A percentile compares a stretch with the other conserved stretches of the same genome.
These are phyloP conservation scores for Kluyveromyces starmeri DNA, from an alignment of 805 yeast species.

Conservation along the genomic window DNA sequence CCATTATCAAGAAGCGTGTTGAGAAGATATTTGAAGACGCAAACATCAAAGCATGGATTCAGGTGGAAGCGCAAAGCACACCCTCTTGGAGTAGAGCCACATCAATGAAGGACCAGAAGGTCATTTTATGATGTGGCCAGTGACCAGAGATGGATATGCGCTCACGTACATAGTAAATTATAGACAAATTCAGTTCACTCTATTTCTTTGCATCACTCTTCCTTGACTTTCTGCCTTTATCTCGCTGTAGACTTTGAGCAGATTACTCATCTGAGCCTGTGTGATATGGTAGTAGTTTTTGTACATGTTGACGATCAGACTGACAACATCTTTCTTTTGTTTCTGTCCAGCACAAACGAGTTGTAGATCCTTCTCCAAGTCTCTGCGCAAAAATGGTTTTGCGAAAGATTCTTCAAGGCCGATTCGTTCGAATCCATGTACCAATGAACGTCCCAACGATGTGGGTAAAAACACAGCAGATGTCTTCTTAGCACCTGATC, in stretches of 20 bases:
- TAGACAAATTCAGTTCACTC: constrained; percentile 4
- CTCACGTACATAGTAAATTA: too few species aligned
- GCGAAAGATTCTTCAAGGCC: constrained; percentile 70
- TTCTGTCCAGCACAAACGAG: constrained; percentile 59
- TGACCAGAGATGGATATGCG: too few species aligned
- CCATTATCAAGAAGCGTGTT: constrained; percentile 51
- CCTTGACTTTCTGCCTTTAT: constrained; percentile 13
- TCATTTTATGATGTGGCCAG: background rate
- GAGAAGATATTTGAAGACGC: constrained; percentile 42
- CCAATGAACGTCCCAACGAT: constrained; percentile 73
- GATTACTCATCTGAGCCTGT: constrained; percentile 18
- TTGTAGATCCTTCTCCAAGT: constrained; percentile 58
- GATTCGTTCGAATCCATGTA: constrained; percentile 77
- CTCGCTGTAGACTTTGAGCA: constrained; percentile 23
- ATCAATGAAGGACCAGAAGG: constrained; percentile 9
- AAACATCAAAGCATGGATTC: constrained; percentile 50
- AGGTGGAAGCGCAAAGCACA: constrained; percentile 56
- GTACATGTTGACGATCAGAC: constrained; percentile 48
- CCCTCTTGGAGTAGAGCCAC: constrained; percentile 57
- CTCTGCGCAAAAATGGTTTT: constrained; percentile 79
- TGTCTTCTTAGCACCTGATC: background rate
- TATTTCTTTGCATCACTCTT: constrained; percentile 1
- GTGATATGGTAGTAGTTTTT: constrained; percentile 37
- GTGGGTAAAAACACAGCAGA: constrained; percentile 53
- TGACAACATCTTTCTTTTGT: constrained; percentile 44